Evolutionary conservation across 331 rosid genomes (phyloP).

Genomic region (Prunus yedoensis): DNA sequence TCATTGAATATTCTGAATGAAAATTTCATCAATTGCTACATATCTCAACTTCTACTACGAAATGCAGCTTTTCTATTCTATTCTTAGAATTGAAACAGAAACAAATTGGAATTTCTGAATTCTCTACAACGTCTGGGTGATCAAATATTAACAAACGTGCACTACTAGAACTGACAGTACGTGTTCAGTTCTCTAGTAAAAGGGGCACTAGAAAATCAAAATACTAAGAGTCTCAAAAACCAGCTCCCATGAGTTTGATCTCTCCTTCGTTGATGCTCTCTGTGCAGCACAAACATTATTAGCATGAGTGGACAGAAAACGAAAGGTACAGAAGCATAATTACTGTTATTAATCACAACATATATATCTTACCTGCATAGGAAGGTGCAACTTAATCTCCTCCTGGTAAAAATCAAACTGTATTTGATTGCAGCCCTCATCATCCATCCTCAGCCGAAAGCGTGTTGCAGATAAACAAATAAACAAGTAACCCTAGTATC

Average conservation of each 20-base stretch:
- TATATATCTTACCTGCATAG: constrained; percentile 58
- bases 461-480: constrained; percentile 69
- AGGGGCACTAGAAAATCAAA: not conserved
- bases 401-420: constrained; percentile 82
- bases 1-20: too few species aligned
- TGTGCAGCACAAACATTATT: constrained; percentile 44
- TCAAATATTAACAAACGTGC: not conserved
- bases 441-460: constrained; percentile 78
- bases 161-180: not conserved
- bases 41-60: not conserved
- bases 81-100: too few species aligned
- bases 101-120: too few species aligned
- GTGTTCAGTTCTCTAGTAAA: not conserved
- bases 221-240: not conserved
- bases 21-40: too few species aligned
- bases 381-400: constrained; percentile 90
- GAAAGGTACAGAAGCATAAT: not conserved
- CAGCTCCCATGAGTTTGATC: not conserved
- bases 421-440: constrained; percentile 91
- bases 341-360: not conserved
- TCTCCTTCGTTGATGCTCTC: constrained; percentile 30
- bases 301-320: not conserved
- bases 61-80: too few species aligned
- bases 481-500: not conserved
- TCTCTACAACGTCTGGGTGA: too few species aligned